Base-by-base conservation (phyloP, 176 grass and related monocot species). In the Areca catechu region DNA sequence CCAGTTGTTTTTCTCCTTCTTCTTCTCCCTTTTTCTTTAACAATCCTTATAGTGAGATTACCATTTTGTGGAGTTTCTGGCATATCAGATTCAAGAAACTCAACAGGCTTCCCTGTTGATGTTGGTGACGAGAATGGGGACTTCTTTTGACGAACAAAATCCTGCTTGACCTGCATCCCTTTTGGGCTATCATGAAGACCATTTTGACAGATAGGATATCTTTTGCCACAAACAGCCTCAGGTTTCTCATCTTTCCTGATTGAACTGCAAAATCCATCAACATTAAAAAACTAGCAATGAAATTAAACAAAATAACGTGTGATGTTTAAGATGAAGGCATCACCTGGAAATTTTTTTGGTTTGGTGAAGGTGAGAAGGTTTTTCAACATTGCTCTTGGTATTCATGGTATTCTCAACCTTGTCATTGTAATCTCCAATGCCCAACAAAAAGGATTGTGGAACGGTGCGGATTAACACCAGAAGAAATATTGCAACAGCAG, bases 271-370 rank as follows among this genome's bases (percentile, higher is more conserved):
- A 82, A 20, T 51, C 70, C 72, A 83, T 71, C 77, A 77, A 48
- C 19, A 14, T 59, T 24, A 23, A 64, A 23, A 78, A 70, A 73
- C 9, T 19, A 53, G 53, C 65, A 56, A 50, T 43, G 3, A 19
- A 24, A 79, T 23, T 9, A 56, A 61, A 15, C 9, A 61, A 63
- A 61, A 16, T 1, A 19, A 58, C 5, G 54, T 48, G 47, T 20
- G 52, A 24, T 15, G 15, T 59, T 16, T 0, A 5, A 61, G 23
- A 43, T 19, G 20, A 49, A 60, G 51, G 22, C 47, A n/a, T 66
- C 67, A 98, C 93, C 93, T 98, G 34, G 87, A 77, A 61, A 67
- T 65, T 85, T 83, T 98, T 68, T 57, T 82, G 50, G 51, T 70
- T 18, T 71, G 69, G 61, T 74, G 58, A 74, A 75, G 68, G 14